Evolutionary conservation across 768 basidiomycete species (phyloP).

Genomic region (Lactifluus piperatus): DNA sequence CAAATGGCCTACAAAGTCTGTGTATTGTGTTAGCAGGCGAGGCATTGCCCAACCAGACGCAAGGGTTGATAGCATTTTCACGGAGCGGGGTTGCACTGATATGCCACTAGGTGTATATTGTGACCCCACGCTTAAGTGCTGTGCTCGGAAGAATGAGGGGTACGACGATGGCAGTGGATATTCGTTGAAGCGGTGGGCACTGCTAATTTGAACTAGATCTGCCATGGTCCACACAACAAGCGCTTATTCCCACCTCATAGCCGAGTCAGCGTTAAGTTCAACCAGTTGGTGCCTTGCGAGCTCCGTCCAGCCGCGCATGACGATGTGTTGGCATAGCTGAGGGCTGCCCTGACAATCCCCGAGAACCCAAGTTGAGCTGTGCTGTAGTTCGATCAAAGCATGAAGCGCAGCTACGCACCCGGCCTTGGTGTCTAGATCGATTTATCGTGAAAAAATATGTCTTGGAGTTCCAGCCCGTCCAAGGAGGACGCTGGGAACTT

Average conservation of each 20-base stretch:
- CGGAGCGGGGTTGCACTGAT: background rate
- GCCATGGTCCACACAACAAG: background rate
- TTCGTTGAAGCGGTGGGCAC: constrained; percentile 32
- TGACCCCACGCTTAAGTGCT: constrained; percentile 10
- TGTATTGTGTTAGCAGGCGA: constrained; percentile 42
- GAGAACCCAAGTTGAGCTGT: background rate
- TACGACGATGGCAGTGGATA: constrained; percentile 58
- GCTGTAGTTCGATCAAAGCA: background rate
- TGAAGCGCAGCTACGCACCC: no score
- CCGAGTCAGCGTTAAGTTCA: constrained; percentile 31
- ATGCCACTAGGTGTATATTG: constrained; percentile 13
- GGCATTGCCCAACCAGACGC: constrained; percentile 35
- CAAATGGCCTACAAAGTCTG: constrained; percentile 40
- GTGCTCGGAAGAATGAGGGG: constrained; percentile 36
- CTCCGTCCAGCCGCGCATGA: constrained; percentile 51
- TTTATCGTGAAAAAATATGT: constrained; percentile 37
- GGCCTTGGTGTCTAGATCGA: no score
- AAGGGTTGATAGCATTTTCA: constrained; percentile 25
- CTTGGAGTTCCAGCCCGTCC: constrained; percentile 24
- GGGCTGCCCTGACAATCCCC: no score
- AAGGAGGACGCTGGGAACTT: constrained; percentile 33
- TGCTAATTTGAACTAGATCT: background rate
- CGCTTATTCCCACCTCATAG: constrained; percentile 31
- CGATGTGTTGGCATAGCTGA: constrained; percentile 41
- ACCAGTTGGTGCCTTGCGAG: constrained; percentile 31